Evolutionary conservation across 2,329 filamentous ascomycete genomes (phyloP), one percentile per base, ranked within the genome.

Genomic region (Bipolaris zeicola): DNA sequence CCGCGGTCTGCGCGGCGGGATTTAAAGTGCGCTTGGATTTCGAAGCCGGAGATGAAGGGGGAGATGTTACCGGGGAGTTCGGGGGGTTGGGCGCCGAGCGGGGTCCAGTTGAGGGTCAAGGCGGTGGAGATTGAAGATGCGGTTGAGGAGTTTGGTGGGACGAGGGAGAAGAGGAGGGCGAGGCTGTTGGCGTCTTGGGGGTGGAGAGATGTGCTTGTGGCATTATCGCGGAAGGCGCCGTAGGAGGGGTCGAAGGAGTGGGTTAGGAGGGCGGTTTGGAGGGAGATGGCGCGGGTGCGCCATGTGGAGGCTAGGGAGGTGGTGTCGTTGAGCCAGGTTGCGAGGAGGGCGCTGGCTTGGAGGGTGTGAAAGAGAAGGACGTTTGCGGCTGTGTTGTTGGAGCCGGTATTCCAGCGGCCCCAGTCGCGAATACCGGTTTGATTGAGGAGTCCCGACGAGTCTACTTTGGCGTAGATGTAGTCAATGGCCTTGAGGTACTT

Each of bases 41-140:
- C 78, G 61, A 69, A 70, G 45, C 49, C 66, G 39, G 67, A 67
- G 11, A 76, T 67, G 52, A 78, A 77, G 3, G 76, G 74, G 2
- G 71, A 75, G 49, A 78, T 72, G n/a, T 70, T 73, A 42, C 75
- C 72, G 0, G 73, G 69, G 4, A 75, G 61, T 55, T 77, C 76
- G 0, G 70, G 71, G 6, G 69, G 65, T 11, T 70, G 57, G 14
- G 72, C 68, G 3, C 72, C 72, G 49, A 73, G 63, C 13, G 60
- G 57, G 20, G 66, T 70, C 70, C 70, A 73, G 55, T 66, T 69
- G 6, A 55, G 28, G 1, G 57, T 61, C 0, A 73, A 57, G 0
- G 53, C 55, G 4, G 33, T 22, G 41, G 63, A 67, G 47, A 73
- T 37, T 34, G 8, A 10, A 1, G 56, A 5, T 6, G 55, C 49